These are phyloP conservation scores for Arabidopsis thaliana DNA, from an alignment of 345 rosid species.

Conservation along the genomic window TAIR10.1 NC_003070.9:26719001-26719500, in stretches of 20 bases:
- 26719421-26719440: constrained; percentile 7
- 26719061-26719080: neutral
- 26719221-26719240: neutral
- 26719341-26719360: neutral
- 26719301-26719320: constrained; percentile 1
- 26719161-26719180: constrained; percentile 18
- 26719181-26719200: neutral
- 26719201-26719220: neutral
- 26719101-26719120: neutral
- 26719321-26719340: neutral
- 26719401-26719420: neutral
- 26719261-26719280: constrained; percentile 9
- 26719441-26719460: neutral
- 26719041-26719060: neutral
- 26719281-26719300: constrained; percentile 6
- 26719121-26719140: neutral
- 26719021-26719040: constrained; percentile 1
- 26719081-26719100: constrained; percentile 9
- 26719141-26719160: constrained; percentile 6
- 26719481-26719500: no score
- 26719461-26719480: neutral
- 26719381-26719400: neutral
- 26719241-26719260: neutral
- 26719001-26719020: constrained; percentile 1
- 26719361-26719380: neutral